Percentiles rank a stretch among this genome's conserved stretches.
phyloP scores from a whole-genome alignment of 2,329 filamentous ascomycete species.

The Dendrostoma leiphaemia region DNA sequence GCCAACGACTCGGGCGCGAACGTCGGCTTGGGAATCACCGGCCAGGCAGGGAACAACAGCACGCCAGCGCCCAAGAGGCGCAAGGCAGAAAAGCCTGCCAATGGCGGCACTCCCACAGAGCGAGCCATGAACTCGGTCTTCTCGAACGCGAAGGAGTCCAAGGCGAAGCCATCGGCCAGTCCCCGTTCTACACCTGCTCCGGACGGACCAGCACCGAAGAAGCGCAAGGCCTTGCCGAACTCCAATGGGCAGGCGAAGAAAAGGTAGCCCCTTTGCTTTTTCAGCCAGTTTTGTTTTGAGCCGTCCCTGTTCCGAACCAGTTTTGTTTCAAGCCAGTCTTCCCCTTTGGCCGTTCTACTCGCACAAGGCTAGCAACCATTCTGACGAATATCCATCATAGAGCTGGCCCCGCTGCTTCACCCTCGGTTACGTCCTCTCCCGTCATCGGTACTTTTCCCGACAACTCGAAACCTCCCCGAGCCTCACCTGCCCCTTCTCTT shows the following conservation, averaged over 20 bases:
- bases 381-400: slow-evolving; percentile 27
- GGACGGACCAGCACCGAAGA: slow-evolving; percentile 63
- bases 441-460: slow-evolving; percentile 69
- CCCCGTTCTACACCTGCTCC: slow-evolving; percentile 67
- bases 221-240: slow-evolving; percentile 62
- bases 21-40: slow-evolving; percentile 66
- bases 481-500: slow-evolving; percentile 59
- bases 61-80: slow-evolving; percentile 68
- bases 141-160: slow-evolving; percentile 44
- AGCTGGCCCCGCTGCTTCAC: slow-evolving; percentile 44
- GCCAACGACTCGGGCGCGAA: slow-evolving; percentile 23
- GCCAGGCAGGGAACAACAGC: slow-evolving; percentile 48
- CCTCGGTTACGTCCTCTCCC: slow-evolving; percentile 73
- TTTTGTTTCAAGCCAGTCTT: no score
- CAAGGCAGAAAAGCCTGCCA: slow-evolving; percentile 70
- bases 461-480: slow-evolving; percentile 46
- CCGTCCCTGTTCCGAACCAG: no score
- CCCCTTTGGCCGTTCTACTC: no score
- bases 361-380: slow-evolving; percentile 26
- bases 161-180: slow-evolving; percentile 58
- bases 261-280: slow-evolving; percentile 49
- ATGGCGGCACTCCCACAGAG: slow-evolving; percentile 56
- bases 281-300: neutral
- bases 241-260: slow-evolving; percentile 75
- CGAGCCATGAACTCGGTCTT: slow-evolving; percentile 64